Percentiles rank a stretch among this genome's conserved stretches.
Conservation (phyloP, 2,329 filamentous ascomycete genomes). For the Botrytis galanthina region DNA sequence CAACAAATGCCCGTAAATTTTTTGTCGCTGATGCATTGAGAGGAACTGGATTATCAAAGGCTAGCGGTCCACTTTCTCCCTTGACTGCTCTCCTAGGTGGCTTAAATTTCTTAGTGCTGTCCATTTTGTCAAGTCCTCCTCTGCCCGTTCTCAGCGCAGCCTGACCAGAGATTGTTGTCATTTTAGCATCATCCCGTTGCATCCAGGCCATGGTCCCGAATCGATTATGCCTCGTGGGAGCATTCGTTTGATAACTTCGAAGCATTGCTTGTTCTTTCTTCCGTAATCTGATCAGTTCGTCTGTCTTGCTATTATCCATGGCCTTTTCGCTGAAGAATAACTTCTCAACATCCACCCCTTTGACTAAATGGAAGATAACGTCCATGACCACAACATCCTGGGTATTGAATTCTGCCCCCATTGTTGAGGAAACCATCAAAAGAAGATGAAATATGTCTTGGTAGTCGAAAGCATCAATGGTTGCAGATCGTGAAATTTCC, state of each 20-base stretch:
- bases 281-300: constrained; percentile 73
- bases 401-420: constrained; percentile 86
- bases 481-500: constrained; percentile 81
- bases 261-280: constrained; percentile 83
- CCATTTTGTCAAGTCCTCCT: constrained; percentile 80
- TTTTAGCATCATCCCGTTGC: constrained; percentile 78
- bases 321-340: constrained; percentile 81
- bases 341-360: constrained; percentile 79
- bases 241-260: constrained; percentile 70
- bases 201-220: constrained; percentile 99
- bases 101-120: constrained; percentile 85
- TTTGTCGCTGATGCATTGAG: constrained; percentile 72
- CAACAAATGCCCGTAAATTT: constrained; percentile 77
- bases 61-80: constrained; percentile 63
- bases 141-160: constrained; percentile 73
- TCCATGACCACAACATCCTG: constrained; percentile 91
- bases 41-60: constrained; percentile 71
- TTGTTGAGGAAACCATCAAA: constrained; percentile 84
- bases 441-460: constrained; percentile 88
- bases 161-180: constrained; percentile 85
- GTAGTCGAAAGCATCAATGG: constrained; percentile 83
- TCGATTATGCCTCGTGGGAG: constrained; percentile 83
- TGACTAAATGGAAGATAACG: constrained; percentile 87
- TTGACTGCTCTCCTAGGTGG: constrained; percentile 66
- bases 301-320: constrained; percentile 63